Evolutionary conservation across 1,139 yeast genomes (phyloP).

Genomic region (Scheffersomyces segobiensis): DNA sequence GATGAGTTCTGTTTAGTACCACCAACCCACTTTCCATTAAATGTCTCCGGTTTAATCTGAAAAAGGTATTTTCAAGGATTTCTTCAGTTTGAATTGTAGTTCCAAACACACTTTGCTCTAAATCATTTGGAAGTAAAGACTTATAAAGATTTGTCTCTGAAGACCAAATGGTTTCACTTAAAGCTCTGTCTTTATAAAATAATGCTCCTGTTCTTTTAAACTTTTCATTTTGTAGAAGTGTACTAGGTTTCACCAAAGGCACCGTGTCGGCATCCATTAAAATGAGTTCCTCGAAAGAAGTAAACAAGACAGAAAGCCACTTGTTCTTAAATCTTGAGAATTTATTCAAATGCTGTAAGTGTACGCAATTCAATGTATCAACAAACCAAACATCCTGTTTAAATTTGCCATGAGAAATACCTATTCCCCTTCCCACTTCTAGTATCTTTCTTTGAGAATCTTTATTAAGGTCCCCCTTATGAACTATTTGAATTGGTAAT

Average conservation of each 20-base stretch:
- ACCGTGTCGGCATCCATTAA: slow-evolving; percentile 21
- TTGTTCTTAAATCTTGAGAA: slow-evolving; percentile 23
- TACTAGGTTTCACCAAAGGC: slow-evolving; percentile 16
- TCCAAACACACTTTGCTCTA: not conserved
- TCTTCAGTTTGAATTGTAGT: not conserved
- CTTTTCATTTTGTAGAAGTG: slow-evolving; percentile 13
- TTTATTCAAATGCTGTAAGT: slow-evolving; percentile 1
- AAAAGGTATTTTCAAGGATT: not conserved
- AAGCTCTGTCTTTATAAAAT: slow-evolving; percentile 16
- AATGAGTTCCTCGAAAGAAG: slow-evolving; percentile 20
- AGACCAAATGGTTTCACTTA: not conserved
- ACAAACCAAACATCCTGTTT: slow-evolving; percentile 18
- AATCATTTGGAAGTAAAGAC: not conserved
- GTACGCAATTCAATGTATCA: slow-evolving; percentile 13
- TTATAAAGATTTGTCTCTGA: not conserved
- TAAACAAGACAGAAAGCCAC: slow-evolving; percentile 23
- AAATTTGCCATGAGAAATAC: slow-evolving; percentile 1
- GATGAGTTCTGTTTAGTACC: not conserved
- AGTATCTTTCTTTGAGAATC: not conserved
- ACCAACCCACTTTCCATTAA: not conserved
- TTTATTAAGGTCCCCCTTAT: slow-evolving; percentile 7
- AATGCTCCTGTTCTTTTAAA: slow-evolving; percentile 17
- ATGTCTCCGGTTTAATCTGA: not conserved
- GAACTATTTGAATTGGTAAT: slow-evolving; percentile 39
- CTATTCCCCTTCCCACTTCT: not conserved